A percentile compares a stretch with the other conserved stretches of the same genome.
These are phyloP conservation scores for Marchantia polymorpha DNA, from an alignment of 225 moss, liverwort and hornwort genomes.

Conservation along the genomic window DNA sequence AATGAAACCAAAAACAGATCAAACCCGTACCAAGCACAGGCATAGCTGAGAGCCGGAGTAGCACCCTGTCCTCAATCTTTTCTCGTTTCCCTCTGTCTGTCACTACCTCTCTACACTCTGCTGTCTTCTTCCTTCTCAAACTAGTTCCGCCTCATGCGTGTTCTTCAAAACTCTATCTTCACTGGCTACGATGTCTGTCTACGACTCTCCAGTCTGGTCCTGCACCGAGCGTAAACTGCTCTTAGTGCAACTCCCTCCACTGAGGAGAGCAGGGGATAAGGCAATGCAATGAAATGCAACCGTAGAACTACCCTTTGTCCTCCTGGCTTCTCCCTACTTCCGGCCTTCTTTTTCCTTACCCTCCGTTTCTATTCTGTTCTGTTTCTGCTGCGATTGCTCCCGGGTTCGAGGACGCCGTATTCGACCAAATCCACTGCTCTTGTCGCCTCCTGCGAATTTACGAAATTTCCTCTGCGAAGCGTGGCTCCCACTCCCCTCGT, in stretches of 20 bases:
- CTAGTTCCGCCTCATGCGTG: not conserved
- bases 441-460: conserved; percentile 10
- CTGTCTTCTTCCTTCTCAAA: not conserved
- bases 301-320: not conserved
- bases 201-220: not conserved
- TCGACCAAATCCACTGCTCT: not conserved
- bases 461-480: not conserved
- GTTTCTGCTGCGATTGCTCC: conserved; percentile 4
- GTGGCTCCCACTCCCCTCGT: not conserved
- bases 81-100: not conserved
- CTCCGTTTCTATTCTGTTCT: not conserved
- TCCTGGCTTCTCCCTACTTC: not conserved
- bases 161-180: not conserved
- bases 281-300: conserved; percentile 8
- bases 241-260: not conserved
- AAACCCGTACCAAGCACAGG: not conserved
- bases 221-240: not conserved
- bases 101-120: not conserved
- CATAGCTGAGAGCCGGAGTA: not conserved
- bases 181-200: too few relatives aligned
- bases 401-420: not conserved
- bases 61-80: not conserved
- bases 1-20: not conserved
- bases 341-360: not conserved
- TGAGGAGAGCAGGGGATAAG: not conserved